phyloP scores from a whole-genome alignment of 495 filamentous ascomycete species.

The Apiosordaria backusii region DNA sequence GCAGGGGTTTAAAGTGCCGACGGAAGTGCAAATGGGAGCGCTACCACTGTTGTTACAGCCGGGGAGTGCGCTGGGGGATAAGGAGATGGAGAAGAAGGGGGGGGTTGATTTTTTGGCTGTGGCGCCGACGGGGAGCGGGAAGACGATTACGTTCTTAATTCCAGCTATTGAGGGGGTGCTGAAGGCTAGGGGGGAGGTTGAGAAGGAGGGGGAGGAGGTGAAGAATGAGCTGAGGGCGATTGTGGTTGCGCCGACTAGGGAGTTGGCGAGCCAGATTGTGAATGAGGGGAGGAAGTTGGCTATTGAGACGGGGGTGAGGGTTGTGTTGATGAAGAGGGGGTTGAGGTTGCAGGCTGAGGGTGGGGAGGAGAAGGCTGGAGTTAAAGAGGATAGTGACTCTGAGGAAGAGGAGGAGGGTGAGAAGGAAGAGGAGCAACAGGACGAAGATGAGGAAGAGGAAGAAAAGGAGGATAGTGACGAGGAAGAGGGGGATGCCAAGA shows the following conservation, averaged over 20 bases:
- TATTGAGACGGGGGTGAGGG: conserved; percentile 70
- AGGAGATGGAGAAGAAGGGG: conserved; percentile 22
- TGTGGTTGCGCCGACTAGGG: conserved; percentile 86
- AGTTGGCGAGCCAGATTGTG: conserved; percentile 86
- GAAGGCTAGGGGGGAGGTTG: conserved; percentile 38
- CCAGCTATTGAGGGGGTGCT: conserved; percentile 75
- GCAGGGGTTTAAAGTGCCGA: conserved; percentile 82
- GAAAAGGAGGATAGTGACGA: conserved; percentile 16
- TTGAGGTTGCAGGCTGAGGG: conserved; percentile 61
- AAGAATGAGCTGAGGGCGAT: conserved; percentile 61
- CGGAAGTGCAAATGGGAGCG: conserved; percentile 86
- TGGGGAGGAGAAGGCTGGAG: conserved; percentile 31
- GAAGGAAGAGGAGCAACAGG: conserved; percentile 28
- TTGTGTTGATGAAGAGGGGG: conserved; percentile 80
- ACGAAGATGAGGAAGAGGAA: conserved; percentile 32
- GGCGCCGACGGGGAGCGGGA: conserved; percentile 96
- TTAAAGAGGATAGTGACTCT: conserved; percentile 33
- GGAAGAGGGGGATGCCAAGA: neutral
- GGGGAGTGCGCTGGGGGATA: conserved; percentile 36
- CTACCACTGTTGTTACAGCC: conserved; percentile 70
- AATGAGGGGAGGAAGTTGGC: conserved; percentile 85
- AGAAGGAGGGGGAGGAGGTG: conserved; percentile 23
- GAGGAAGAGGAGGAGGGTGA: conserved; percentile 30
- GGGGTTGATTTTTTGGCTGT: conserved; percentile 74
- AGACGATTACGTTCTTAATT: conserved; percentile 89